phyloP scores from a whole-genome alignment of 306 rosid species.

The Glycine latifolia region DNA sequence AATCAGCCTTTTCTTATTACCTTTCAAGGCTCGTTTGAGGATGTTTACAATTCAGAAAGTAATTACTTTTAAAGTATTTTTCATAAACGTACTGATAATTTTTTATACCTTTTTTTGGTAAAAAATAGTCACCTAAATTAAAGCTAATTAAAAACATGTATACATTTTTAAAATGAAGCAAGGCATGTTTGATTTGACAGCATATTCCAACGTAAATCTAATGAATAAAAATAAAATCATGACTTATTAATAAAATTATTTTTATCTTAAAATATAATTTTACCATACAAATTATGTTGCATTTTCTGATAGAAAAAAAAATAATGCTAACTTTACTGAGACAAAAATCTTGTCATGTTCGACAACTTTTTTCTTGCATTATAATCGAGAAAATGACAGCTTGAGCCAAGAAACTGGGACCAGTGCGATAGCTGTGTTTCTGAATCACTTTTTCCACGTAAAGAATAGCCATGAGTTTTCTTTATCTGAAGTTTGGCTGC shows the following conservation, averaged over 20 bases:
- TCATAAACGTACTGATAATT: not conserved
- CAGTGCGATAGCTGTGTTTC: conserved; percentile 14
- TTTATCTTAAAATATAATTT: no score
- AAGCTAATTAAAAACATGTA: not conserved
- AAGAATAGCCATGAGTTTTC: conserved; percentile 4
- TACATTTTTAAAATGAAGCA: not conserved
- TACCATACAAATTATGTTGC: conserved; percentile 5
- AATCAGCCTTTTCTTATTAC: not conserved
- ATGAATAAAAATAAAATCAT: no score
- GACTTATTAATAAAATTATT: no score
- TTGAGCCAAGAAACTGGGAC: not conserved
- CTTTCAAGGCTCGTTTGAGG: not conserved
- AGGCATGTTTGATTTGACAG: no score
- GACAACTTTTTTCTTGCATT: conserved; percentile 4
- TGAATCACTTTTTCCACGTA: conserved; percentile 10
- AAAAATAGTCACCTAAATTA: not conserved
- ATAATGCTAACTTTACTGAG: conserved; percentile 4
- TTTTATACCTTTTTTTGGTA: not conserved
- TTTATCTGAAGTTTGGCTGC: conserved; percentile 43
- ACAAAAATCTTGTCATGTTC: not conserved
- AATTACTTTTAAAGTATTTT: not conserved
- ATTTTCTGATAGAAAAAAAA: no score
- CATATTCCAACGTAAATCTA: no score
- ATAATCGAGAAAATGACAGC: not conserved
- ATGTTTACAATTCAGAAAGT: not conserved